These are phyloP conservation scores for Galeopsis tetrahit DNA, from an alignment of 257 asterid species.

Conservation along the genomic window DNA sequence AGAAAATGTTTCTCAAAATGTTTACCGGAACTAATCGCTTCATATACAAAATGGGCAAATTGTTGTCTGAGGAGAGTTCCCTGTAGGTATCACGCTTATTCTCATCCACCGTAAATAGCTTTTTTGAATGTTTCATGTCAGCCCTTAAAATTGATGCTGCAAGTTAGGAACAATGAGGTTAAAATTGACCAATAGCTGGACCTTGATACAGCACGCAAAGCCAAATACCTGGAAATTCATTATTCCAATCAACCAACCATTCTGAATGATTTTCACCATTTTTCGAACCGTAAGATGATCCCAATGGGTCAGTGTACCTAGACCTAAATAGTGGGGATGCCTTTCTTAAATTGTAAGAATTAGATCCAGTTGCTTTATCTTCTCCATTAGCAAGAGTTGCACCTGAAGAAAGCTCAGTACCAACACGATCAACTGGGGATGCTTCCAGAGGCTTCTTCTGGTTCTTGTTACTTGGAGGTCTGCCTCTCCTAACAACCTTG, in stretches of 20 bases:
- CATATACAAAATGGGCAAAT: slow-evolving; percentile 44
- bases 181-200: slow-evolving; percentile 29
- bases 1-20: slow-evolving; percentile 28
- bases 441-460: slow-evolving; percentile 59
- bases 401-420: slow-evolving; percentile 63
- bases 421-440: slow-evolving; percentile 64
- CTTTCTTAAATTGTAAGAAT: slow-evolving; percentile 84
- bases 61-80: slow-evolving; percentile 50
- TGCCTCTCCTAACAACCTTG: slow-evolving; percentile 84
- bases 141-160: slow-evolving; percentile 89
- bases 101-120: slow-evolving; percentile 73
- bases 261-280: slow-evolving; percentile 78
- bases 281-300: slow-evolving; percentile 54
- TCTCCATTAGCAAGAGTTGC: slow-evolving; percentile 79
- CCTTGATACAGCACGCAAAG: slow-evolving; percentile 13
- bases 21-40: slow-evolving; percentile 80
- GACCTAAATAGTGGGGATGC: slow-evolving; percentile 48
- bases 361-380: slow-evolving; percentile 69
- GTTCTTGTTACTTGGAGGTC: slow-evolving; percentile 86
- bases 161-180: slow-evolving; percentile 29
- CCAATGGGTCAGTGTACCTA: slow-evolving; percentile 57
- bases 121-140: slow-evolving; percentile 92
- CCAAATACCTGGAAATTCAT: slow-evolving; percentile 87
- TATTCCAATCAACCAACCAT: slow-evolving; percentile 72
- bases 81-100: slow-evolving; percentile 80